Percentiles rank a stretch among this genome's conserved stretches.
These are phyloP conservation scores for Neoboletus brunneissimus DNA, from an alignment of 768 basidiomycete species.

Conservation along the genomic window DNA sequence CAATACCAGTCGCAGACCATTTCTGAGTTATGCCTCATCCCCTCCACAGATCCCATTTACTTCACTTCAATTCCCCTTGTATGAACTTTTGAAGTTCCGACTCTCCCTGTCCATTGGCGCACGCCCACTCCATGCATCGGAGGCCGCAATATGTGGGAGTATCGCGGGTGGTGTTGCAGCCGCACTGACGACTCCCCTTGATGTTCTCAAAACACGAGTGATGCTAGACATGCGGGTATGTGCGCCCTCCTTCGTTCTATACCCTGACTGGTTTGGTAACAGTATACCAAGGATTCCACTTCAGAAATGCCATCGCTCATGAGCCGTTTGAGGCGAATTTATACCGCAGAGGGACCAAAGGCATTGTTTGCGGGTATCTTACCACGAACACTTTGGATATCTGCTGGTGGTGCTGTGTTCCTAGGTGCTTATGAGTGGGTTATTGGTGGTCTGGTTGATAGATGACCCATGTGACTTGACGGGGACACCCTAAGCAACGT, in stretches of 20 bases:
- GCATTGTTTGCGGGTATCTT: slow-evolving; percentile 86
- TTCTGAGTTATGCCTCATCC: slow-evolving; percentile 2
- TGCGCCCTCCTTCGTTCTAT: background rate
- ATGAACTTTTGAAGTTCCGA: slow-evolving; percentile 77
- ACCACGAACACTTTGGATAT: slow-evolving; percentile 95
- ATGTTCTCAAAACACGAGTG: slow-evolving; percentile 94
- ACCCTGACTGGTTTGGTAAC: background rate
- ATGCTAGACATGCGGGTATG: slow-evolving; percentile 89
- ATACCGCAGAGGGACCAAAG: slow-evolving; percentile 60
- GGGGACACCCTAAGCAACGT: too few species aligned
- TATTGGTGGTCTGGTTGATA: slow-evolving; percentile 45
- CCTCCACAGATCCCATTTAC: slow-evolving; percentile 85
- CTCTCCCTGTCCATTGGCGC: slow-evolving; percentile 54
- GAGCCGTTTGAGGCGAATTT: slow-evolving; percentile 62
- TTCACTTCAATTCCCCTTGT: slow-evolving; percentile 92
- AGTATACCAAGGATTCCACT: slow-evolving; percentile 43
- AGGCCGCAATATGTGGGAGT: slow-evolving; percentile 87
- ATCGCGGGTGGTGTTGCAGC: slow-evolving; percentile 90
- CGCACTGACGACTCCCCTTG: slow-evolving; percentile 87
- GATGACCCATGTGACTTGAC: slow-evolving; percentile 11
- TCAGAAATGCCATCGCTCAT: slow-evolving; percentile 53
- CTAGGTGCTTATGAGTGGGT: slow-evolving; percentile 94
- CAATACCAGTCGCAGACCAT: background rate
- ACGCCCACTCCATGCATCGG: slow-evolving; percentile 61
- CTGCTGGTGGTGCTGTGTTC: slow-evolving; percentile 94